Conservation (phyloP, 2,329 filamentous ascomycete genomes). For the Ceratocystis alfenasii region DNA sequence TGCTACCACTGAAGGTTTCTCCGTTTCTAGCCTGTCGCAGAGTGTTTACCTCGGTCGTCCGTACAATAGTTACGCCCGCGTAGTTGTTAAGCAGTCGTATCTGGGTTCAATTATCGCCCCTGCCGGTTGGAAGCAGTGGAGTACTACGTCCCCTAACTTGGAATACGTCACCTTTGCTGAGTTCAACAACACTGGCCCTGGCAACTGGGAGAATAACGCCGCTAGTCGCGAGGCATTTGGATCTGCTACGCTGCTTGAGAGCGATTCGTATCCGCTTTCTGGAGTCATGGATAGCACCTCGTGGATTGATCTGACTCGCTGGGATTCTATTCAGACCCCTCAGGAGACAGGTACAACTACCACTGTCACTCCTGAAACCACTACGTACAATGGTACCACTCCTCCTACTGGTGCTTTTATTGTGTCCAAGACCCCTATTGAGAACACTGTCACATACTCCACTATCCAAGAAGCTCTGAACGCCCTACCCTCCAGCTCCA, state of each 20-base stretch:
- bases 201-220: conserved; percentile 42
- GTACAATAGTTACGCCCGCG: conserved; percentile 37
- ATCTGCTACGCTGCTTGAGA: conserved; percentile 25
- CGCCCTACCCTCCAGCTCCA: conserved; percentile 25
- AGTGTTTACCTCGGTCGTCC: conserved; percentile 36
- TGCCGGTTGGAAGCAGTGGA: conserved; percentile 49
- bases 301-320: conserved; percentile 27
- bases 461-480: conserved; percentile 25
- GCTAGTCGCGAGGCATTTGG: conserved; percentile 24
- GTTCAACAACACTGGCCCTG: conserved; percentile 47
- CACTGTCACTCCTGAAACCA: conserved; percentile 13
- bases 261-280: conserved; percentile 24
- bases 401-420: conserved; percentile 28
- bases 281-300: conserved; percentile 25
- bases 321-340: conserved; percentile 25
- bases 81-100: conserved; percentile 38
- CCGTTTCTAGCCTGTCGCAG: conserved; percentile 3
- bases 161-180: conserved; percentile 45
- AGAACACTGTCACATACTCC: conserved; percentile 25
- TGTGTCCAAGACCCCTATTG: conserved; percentile 26
- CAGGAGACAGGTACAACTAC: background rate
- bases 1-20: conserved; percentile 22
- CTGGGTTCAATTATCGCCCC: conserved; percentile 46
- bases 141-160: conserved; percentile 35
- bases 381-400: conserved; percentile 26